These are phyloP conservation scores for Aspergillus affinis DNA, from an alignment of 495 filamentous ascomycete species.

Conservation along the genomic window DNA sequence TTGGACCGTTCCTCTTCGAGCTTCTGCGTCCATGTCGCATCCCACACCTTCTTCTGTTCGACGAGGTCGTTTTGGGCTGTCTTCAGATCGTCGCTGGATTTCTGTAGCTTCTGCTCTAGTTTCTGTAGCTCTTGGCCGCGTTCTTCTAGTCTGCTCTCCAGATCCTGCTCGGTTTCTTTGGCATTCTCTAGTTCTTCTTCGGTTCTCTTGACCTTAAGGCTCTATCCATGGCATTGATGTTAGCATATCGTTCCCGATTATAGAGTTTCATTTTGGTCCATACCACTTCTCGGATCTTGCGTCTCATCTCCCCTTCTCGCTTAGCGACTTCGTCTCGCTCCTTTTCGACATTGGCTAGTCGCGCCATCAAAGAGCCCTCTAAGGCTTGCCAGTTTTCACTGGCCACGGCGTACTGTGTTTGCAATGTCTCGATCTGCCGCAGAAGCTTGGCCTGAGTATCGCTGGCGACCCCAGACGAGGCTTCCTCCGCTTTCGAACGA, in stretches of 20 bases:
- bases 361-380: conserved; percentile 74
- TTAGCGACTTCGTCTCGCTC: conserved; percentile 84
- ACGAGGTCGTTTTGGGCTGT: conserved; percentile 62
- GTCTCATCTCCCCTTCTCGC: conserved; percentile 79
- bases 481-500: conserved; percentile 84
- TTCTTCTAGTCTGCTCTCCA: conserved; percentile 56
- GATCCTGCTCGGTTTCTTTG: conserved; percentile 60
- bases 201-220: conserved; percentile 67
- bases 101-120: conserved; percentile 61
- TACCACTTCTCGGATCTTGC: conserved; percentile 84
- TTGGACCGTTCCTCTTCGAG: conserved; percentile 72
- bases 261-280: conserved; percentile 24
- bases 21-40: conserved; percentile 59
- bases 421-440: conserved; percentile 91
- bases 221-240: conserved; percentile 45
- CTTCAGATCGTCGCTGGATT: conserved; percentile 61
- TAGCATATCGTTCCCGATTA: conserved; percentile 8
- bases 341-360: conserved; percentile 75
- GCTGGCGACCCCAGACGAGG: conserved; percentile 73
- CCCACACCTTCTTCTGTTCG: conserved; percentile 67
- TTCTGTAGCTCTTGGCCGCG: conserved; percentile 63
- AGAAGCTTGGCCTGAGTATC: conserved; percentile 89
- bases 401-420: conserved; percentile 91
- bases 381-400: conserved; percentile 98
- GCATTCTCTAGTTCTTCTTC: conserved; percentile 83